These are phyloP conservation scores for Murraya koenigii DNA, from an alignment of 345 rosid genomes.

Conservation along the genomic window DNA sequence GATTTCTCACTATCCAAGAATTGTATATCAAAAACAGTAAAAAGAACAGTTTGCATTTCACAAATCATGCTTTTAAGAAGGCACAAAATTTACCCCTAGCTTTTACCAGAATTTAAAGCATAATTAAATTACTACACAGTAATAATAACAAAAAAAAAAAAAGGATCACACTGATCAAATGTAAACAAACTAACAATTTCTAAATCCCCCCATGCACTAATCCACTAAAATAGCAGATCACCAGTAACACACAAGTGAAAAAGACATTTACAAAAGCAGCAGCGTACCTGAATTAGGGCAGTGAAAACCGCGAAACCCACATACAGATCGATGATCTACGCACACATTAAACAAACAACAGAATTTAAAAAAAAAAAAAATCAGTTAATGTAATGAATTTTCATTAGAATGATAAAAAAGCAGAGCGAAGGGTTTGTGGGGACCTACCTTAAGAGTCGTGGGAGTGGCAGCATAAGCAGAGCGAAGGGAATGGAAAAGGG, in stretches of 20 bases:
- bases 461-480: conserved; percentile 80
- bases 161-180: neutral
- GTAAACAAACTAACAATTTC: neutral
- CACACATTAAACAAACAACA: neutral
- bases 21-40: neutral
- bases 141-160: too few relatives aligned
- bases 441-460: conserved; percentile 53
- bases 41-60: neutral
- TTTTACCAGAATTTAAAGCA: too few relatives aligned
- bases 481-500: conserved; percentile 67
- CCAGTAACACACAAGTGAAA: neutral
- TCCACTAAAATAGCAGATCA: neutral
- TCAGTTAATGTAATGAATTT: neutral
- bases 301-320: conserved; percentile 78
- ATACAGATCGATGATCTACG: conserved; percentile 87
- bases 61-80: neutral
- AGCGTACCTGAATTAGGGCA: conserved; percentile 81
- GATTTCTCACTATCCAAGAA: neutral
- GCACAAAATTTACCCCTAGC: neutral
- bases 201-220: neutral
- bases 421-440: neutral
- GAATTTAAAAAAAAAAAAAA: neutral
- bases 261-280: neutral
- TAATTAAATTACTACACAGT: too few relatives aligned
- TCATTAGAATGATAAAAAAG: neutral